These are phyloP conservation scores for Brassica nigra DNA, from an alignment of 345 rosid species.

Conservation along the genomic window DNA sequence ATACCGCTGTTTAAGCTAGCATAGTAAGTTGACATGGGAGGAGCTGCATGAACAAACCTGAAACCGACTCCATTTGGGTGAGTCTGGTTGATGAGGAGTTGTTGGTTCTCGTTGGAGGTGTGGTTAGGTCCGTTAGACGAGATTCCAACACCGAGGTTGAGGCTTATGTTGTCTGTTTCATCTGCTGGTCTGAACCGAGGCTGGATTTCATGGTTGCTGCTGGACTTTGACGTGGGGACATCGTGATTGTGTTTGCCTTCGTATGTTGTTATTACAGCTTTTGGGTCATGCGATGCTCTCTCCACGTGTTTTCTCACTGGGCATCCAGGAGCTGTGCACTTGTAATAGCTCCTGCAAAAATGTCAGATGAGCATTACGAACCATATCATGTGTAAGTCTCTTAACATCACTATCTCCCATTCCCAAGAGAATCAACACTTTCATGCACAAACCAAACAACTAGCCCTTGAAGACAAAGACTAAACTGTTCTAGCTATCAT, in stretches of 20 bases:
- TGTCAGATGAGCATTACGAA: constrained; percentile 11
- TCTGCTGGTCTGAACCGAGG: constrained; percentile 57
- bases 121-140: constrained; percentile 52
- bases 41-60: constrained; percentile 56
- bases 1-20: constrained; percentile 59
- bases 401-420: constrained; percentile 10
- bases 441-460: background rate
- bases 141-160: constrained; percentile 92
- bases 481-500: constrained; percentile 5
- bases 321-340: constrained; percentile 93
- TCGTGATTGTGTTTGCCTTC: constrained; percentile 99
- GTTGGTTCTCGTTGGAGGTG: constrained; percentile 50
- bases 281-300: constrained; percentile 99
- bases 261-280: constrained; percentile 97
- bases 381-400: background rate
- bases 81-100: constrained; percentile 47
- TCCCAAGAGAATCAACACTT: constrained; percentile 17
- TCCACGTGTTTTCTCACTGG: constrained; percentile 98
- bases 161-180: constrained; percentile 75
- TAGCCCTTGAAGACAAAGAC: background rate
- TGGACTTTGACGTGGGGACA: constrained; percentile 76
- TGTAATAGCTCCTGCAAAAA: constrained; percentile 89
- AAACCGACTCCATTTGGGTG: constrained; percentile 51
- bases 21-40: constrained; percentile 52
- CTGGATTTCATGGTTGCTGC: constrained; percentile 61